Percentiles rank a stretch among this genome's conserved stretches.
These are phyloP conservation scores for Nicotiana otophora DNA, from an alignment of 257 asterid species.

Conservation along the genomic window DNA sequence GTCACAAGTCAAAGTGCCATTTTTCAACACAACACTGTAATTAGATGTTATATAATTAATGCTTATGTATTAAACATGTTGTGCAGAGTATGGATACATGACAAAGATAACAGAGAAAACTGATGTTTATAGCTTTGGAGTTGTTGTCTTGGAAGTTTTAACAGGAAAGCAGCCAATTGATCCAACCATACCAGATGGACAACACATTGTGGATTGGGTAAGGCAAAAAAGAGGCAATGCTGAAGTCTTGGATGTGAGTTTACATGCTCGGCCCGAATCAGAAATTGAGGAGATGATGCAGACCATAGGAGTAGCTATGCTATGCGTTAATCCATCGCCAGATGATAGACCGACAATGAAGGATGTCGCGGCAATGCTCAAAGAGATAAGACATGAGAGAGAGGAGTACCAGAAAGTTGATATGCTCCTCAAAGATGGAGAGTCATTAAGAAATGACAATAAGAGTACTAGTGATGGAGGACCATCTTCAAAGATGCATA, in stretches of 20 bases:
- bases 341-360: constrained; percentile 81
- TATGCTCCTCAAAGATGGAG: constrained; percentile 31
- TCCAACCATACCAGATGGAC: constrained; percentile 73
- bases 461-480: constrained; percentile 29
- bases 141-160: constrained; percentile 68
- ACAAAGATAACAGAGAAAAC: constrained; percentile 80
- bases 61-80: background rate
- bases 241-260: constrained; percentile 45
- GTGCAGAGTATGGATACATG: constrained; percentile 79
- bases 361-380: constrained; percentile 76
- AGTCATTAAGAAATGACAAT: background rate
- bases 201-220: constrained; percentile 85
- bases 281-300: constrained; percentile 80
- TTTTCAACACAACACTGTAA: background rate
- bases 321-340: constrained; percentile 63
- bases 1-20: constrained; percentile 11
- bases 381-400: constrained; percentile 66
- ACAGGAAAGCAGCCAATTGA: constrained; percentile 82
- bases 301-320: constrained; percentile 77
- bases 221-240: constrained; percentile 39
- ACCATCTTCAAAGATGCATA: constrained; percentile 43
- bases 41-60: background rate
- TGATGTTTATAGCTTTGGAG: constrained; percentile 80
- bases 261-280: constrained; percentile 39
- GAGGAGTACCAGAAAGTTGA: constrained; percentile 47